These are phyloP conservation scores for Linaria vulgaris DNA, from an alignment of 257 asterid genomes.

Conservation along the genomic window DNA sequence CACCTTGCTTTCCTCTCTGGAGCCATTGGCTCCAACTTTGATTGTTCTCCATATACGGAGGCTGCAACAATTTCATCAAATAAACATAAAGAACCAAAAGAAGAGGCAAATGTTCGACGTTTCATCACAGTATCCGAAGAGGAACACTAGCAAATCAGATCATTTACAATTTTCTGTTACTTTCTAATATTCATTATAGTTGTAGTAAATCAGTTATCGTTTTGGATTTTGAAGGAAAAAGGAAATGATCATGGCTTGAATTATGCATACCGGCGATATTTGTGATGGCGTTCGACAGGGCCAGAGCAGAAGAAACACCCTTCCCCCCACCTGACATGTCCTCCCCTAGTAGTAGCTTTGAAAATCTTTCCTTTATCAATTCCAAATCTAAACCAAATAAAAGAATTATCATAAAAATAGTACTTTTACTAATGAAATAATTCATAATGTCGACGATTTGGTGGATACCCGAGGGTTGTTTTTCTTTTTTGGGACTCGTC, in stretches of 20 bases:
- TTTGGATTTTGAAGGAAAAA: no score
- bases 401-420: not conserved
- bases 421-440: not conserved
- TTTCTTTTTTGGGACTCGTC: conserved; percentile 30
- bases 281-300: conserved; percentile 83
- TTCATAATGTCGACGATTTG: not conserved
- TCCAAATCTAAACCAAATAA: conserved; percentile 54
- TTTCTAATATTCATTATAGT: not conserved
- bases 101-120: not conserved
- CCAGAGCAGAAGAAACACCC: conserved; percentile 92
- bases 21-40: conserved; percentile 79
- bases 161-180: not conserved
- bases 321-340: conserved; percentile 96
- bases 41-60: conserved; percentile 83
- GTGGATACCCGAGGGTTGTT: conserved; percentile 38
- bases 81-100: not conserved
- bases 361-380: conserved; percentile 69
- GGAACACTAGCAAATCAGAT: not conserved
- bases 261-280: conserved; percentile 68
- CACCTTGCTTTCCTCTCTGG: conserved; percentile 65
- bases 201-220: not conserved
- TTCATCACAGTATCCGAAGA: not conserved
- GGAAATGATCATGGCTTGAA: not conserved
- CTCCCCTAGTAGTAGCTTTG: conserved; percentile 83
- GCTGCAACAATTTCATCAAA: conserved; percentile 43